Evolutionary conservation across 2,329 filamentous ascomycete species (phyloP).

Genomic region (Scedosporium aurantiacum): DNA sequence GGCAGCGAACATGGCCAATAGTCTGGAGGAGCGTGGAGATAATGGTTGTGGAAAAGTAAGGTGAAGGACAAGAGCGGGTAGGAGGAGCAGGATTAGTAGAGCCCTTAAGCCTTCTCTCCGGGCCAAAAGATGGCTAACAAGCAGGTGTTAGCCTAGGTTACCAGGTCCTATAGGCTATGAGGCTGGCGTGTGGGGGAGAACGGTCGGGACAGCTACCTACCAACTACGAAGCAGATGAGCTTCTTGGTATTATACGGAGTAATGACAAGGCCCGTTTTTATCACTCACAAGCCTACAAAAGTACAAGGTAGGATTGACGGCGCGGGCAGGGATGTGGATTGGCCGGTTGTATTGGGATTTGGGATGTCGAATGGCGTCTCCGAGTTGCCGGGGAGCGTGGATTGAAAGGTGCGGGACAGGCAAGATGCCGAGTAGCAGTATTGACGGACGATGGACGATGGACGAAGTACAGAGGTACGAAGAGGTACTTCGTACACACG

Average conservation of each 20-base stretch:
- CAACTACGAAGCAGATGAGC: not conserved
- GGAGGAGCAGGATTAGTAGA: slow-evolving; percentile 1
- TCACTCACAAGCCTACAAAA: not conserved
- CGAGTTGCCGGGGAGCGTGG: not conserved
- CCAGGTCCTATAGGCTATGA: not conserved
- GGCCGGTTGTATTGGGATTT: not conserved
- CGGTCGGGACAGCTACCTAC: not conserved
- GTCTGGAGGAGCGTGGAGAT: slow-evolving; percentile 1
- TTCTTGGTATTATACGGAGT: no score
- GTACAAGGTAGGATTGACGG: not conserved
- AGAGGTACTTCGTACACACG: no score
- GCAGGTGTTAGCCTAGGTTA: not conserved
- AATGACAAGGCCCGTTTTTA: not conserved
- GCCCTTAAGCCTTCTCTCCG: not conserved
- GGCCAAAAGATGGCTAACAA: no score
- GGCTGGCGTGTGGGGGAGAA: not conserved
- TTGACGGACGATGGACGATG: no score
- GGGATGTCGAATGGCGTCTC: not conserved
- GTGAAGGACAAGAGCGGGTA: not conserved
- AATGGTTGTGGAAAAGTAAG: not conserved
- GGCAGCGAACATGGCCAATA: slow-evolving; percentile 9
- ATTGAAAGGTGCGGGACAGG: no score
- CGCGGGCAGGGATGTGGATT: not conserved
- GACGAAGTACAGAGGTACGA: no score
- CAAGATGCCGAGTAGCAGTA: no score